Evolutionary conservation across 257 asterid species (phyloP).

Genomic region (Euphrasia confusa): DNA sequence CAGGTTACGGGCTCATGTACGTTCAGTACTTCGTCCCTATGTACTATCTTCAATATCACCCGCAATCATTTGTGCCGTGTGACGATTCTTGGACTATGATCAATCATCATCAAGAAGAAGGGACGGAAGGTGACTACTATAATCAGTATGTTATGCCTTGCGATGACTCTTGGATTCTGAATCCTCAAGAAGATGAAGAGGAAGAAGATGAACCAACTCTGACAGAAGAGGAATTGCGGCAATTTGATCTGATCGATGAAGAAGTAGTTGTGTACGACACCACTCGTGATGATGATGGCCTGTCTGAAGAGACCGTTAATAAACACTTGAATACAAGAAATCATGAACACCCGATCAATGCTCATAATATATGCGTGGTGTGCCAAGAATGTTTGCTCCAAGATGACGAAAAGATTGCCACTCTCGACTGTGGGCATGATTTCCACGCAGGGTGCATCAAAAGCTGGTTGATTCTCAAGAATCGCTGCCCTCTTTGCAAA

Average conservation of each 20-base stretch:
- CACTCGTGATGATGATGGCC: background rate
- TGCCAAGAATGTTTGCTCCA: slow-evolving; percentile 7
- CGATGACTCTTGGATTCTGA: no score
- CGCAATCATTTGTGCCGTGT: no score
- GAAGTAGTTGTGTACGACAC: background rate
- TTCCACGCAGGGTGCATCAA: slow-evolving; percentile 4
- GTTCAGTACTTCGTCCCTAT: no score
- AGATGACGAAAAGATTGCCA: background rate
- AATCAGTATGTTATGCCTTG: no score
- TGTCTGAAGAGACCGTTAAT: background rate
- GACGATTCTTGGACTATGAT: no score
- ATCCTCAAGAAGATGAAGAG: background rate
- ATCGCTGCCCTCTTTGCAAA: slow-evolving; percentile 19
- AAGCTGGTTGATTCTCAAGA: slow-evolving; percentile 17
- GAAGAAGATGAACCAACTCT: background rate
- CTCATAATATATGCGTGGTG: slow-evolving; percentile 3
- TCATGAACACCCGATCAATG: background rate
- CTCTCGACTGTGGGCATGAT: slow-evolving; percentile 17
- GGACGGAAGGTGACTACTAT: no score
- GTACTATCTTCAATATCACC: no score
- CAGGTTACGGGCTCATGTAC: no score
- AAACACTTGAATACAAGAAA: background rate
- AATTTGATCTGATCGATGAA: background rate
- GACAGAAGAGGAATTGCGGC: background rate
- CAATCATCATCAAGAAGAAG: no score